Conservation (phyloP, 352 stramenopile genomes). For the Globisporangium spinosum region DNA sequence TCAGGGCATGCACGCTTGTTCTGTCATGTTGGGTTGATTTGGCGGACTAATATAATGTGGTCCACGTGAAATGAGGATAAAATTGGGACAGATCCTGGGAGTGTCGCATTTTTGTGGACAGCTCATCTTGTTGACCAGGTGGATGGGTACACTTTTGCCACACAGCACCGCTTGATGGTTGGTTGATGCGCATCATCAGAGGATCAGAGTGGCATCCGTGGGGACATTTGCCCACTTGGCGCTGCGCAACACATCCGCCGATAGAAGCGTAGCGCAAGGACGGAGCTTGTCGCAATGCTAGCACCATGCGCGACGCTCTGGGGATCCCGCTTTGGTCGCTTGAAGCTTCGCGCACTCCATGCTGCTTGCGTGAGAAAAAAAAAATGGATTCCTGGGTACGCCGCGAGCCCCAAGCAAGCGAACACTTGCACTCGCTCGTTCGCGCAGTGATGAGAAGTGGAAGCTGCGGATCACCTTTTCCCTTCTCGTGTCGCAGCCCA, state of each 20-base stretch:
- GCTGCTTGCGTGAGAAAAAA: not conserved
- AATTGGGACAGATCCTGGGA: not conserved
- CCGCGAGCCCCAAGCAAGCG: not conserved
- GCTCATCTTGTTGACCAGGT: not conserved
- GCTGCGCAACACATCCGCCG: not conserved
- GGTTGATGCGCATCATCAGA: not conserved
- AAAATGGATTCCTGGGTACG: not conserved
- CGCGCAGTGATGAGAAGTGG: not conserved
- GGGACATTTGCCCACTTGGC: slow-evolving; percentile 1
- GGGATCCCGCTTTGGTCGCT: not conserved
- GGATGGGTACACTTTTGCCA: slow-evolving; percentile 15
- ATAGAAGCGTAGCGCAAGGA: not conserved
- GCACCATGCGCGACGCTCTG: not conserved
- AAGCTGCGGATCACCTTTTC: not conserved
- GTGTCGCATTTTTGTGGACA: slow-evolving; percentile 10
- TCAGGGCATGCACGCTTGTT: not conserved
- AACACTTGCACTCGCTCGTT: not conserved
- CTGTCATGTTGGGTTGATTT: not conserved
- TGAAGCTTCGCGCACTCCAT: not conserved
- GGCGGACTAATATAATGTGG: not conserved
- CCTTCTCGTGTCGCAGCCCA: slow-evolving; percentile 2
- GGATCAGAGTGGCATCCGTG: slow-evolving; percentile 1
- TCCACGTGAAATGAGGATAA: not conserved
- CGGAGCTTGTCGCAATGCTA: slow-evolving; percentile 1
- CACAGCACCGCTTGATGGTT: not conserved